Conservation (phyloP, 805 yeast genomes). For the Candida verbasci region DNA sequence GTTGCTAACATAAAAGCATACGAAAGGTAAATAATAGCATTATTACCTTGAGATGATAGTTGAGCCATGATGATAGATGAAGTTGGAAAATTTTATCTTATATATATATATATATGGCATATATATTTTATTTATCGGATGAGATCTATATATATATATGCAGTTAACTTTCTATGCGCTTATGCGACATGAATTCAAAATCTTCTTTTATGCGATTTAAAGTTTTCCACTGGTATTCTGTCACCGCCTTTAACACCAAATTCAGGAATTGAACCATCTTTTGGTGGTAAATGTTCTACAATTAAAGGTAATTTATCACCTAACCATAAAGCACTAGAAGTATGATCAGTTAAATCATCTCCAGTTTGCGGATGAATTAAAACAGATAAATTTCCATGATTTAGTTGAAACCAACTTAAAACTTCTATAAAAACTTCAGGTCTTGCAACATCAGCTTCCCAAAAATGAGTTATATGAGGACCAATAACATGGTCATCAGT, state of each 20-base stretch:
- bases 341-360: conserved; percentile 22
- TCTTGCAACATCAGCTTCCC: conserved; percentile 31
- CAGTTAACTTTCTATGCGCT: conserved; percentile 4
- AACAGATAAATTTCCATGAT: conserved; percentile 27
- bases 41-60: conserved; percentile 36
- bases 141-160: neutral
- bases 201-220: conserved; percentile 8
- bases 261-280: conserved; percentile 17
- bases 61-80: conserved; percentile 15
- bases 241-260: conserved; percentile 22
- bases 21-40: conserved; percentile 39
- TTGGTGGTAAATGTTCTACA: conserved; percentile 10
- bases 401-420: conserved; percentile 26
- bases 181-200: conserved; percentile 2
- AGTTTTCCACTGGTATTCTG: conserved; percentile 12
- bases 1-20: conserved; percentile 38
- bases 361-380: conserved; percentile 33
- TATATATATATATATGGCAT: no score
- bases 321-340: conserved; percentile 26
- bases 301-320: conserved; percentile 20
- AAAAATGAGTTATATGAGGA: conserved; percentile 28
- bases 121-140: no score
- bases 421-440: conserved; percentile 25
- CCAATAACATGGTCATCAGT: conserved; percentile 24
- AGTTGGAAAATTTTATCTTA: no score